Percentiles rank a stretch among this genome's conserved stretches.
Conservation (phyloP, 495 filamentous ascomycete genomes). For the Tetracladium marchalianum region DNA sequence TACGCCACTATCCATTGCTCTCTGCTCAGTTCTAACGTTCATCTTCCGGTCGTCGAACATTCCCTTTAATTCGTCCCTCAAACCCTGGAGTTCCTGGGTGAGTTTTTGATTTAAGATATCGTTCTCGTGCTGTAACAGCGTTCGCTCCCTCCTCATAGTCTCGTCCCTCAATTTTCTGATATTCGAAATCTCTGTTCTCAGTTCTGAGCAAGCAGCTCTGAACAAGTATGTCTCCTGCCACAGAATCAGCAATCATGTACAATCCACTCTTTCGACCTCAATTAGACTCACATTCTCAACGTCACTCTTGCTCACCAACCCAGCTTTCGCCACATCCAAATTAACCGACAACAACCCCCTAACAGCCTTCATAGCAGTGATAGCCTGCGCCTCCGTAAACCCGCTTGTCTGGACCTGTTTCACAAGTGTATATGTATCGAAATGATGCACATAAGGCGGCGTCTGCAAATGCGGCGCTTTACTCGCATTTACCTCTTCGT, state of each 20-base stretch:
- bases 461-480: conserved; percentile 56
- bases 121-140: conserved; percentile 82
- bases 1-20: conserved; percentile 65
- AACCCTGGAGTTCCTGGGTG: conserved; percentile 62
- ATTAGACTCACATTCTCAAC: conserved; percentile 26
- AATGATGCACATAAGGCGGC: conserved; percentile 84
- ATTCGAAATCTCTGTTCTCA: conserved; percentile 69
- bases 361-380: conserved; percentile 82
- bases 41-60: conserved; percentile 97
- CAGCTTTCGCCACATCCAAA: conserved; percentile 64
- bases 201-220: conserved; percentile 85
- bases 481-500: conserved; percentile 24
- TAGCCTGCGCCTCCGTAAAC: conserved; percentile 59
- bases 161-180: conserved; percentile 49
- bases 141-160: conserved; percentile 68
- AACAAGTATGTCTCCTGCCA: conserved; percentile 78
- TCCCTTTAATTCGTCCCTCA: conserved; percentile 87
- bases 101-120: conserved; percentile 80
- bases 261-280: not conserved
- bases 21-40: conserved; percentile 76
- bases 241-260: not conserved
- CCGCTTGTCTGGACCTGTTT: conserved; percentile 59
- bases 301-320: conserved; percentile 46
- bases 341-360: conserved; percentile 66
- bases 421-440: conserved; percentile 86